Percentiles rank a stretch among this genome's conserved stretches.
These are phyloP conservation scores for Acanthamoeba royreba DNA, from an alignment of 208 protist species.

Conservation along the genomic window DNA sequence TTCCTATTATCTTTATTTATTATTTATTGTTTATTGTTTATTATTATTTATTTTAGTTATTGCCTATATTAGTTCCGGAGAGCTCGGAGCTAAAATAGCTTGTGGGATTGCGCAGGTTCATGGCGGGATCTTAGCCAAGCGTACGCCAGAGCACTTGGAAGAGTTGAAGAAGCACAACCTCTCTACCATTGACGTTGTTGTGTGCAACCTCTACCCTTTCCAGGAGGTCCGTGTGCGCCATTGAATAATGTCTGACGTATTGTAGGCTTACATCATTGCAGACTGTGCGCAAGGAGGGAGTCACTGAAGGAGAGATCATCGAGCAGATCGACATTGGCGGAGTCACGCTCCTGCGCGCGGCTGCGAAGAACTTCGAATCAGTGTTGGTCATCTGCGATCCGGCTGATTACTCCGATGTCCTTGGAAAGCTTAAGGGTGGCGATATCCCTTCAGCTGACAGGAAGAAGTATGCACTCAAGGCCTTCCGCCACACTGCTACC, in stretches of 20 bases:
- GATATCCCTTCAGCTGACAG: conserved; percentile 50
- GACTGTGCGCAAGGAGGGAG: conserved; percentile 58
- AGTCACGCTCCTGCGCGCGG: conserved; percentile 76
- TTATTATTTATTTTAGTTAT: neutral
- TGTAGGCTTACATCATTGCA: neutral
- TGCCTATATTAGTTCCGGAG: too few relatives aligned
- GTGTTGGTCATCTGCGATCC: conserved; percentile 76
- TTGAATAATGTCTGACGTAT: too few relatives aligned
- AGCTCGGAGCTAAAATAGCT: too few relatives aligned
- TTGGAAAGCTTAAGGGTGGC: neutral
- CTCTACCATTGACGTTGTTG: conserved; percentile 71
- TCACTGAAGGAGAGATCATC: conserved; percentile 64
- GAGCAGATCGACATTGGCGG: conserved; percentile 82
- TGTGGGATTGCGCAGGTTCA: too few relatives aligned
- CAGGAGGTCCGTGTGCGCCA: conserved; percentile 47
- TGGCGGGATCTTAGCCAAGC: conserved; percentile 60
- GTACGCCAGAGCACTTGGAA: conserved; percentile 48
- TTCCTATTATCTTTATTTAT: too few relatives aligned
- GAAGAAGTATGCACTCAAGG: conserved; percentile 62
- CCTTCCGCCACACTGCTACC: conserved; percentile 70
- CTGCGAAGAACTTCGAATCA: conserved; percentile 74
- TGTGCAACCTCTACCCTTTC: conserved; percentile 80
- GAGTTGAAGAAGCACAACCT: conserved; percentile 62
- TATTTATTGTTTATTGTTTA: neutral
- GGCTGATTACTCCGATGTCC: conserved; percentile 64